Evolutionary conservation across 768 basidiomycete genomes (phyloP).

Genomic region (Boletus reticulatus): DNA sequence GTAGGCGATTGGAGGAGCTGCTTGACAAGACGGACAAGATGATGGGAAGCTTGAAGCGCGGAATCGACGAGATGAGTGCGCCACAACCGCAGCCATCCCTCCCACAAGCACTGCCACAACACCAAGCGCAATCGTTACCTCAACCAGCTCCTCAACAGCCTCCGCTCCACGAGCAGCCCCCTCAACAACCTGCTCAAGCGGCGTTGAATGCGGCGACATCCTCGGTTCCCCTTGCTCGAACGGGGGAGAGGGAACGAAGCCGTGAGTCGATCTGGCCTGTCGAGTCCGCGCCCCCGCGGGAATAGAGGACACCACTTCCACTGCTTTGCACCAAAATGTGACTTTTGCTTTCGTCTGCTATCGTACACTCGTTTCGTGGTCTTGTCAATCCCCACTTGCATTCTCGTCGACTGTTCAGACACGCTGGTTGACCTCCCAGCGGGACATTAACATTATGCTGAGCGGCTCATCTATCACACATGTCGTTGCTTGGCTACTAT

Average conservation of each 20-base stretch:
- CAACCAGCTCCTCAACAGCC: slow-evolving; percentile 24
- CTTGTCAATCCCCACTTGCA: slow-evolving; percentile 27
- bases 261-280: slow-evolving; percentile 31
- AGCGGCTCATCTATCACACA: slow-evolving; percentile 18
- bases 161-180: slow-evolving; percentile 27
- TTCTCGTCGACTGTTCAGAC: slow-evolving; percentile 2
- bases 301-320: slow-evolving; percentile 23
- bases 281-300: slow-evolving; percentile 25
- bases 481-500: slow-evolving; percentile 28
- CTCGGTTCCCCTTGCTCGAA: slow-evolving; percentile 22
- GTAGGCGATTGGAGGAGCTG: slow-evolving; percentile 68
- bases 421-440: slow-evolving; percentile 15
- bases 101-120: slow-evolving; percentile 23
- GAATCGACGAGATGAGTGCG: slow-evolving; percentile 65
- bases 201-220: slow-evolving; percentile 10
- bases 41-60: slow-evolving; percentile 69
- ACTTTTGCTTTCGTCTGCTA: slow-evolving; percentile 30
- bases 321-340: slow-evolving; percentile 18
- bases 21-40: slow-evolving; percentile 70
- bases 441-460: slow-evolving; percentile 29
- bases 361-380: slow-evolving; percentile 18
- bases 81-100: slow-evolving; percentile 26
- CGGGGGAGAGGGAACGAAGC: slow-evolving; percentile 28
- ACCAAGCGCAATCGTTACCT: slow-evolving; percentile 20
- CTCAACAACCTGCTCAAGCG: slow-evolving; percentile 20